Percentiles rank a stretch among this genome's conserved stretches.
phyloP scores from a whole-genome alignment of 495 filamentous ascomycete species.

The Xeromyces bisporus region DNA sequence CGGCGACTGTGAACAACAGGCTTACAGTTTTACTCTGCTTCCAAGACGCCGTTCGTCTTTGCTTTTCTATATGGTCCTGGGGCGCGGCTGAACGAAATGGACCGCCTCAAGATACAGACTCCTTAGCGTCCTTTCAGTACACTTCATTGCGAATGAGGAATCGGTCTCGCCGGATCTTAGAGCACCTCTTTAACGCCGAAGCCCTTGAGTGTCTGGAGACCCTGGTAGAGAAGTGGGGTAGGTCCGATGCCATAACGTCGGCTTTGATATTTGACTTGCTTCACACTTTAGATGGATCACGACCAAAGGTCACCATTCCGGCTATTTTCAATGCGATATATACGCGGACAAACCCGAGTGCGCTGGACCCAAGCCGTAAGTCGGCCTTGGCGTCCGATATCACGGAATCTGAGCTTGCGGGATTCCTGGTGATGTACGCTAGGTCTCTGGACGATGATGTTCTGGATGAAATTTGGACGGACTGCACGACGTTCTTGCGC shows the following conservation, averaged over 20 bases:
- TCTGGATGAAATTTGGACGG: slow-evolving; percentile 97
- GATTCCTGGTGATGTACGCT: slow-evolving; percentile 79
- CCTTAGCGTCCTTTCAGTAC: slow-evolving; percentile 71
- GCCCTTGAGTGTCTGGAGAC: slow-evolving; percentile 92
- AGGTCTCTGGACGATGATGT: slow-evolving; percentile 87
- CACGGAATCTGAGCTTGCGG: slow-evolving; percentile 63
- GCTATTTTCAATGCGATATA: slow-evolving; percentile 97
- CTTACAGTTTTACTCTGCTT: slow-evolving; percentile 92
- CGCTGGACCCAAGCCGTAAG: slow-evolving; percentile 62
- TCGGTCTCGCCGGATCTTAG: slow-evolving; percentile 67
- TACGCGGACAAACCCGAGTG: slow-evolving; percentile 71
- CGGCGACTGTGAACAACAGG: slow-evolving; percentile 74
- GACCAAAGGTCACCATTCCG: slow-evolving; percentile 83
- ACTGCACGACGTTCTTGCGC: slow-evolving; percentile 79
- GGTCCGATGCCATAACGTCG: slow-evolving; percentile 22
- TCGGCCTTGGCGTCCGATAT: slow-evolving; percentile 75
- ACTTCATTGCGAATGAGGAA: slow-evolving; percentile 81
- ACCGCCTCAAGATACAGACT: slow-evolving; percentile 43
- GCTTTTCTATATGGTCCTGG: slow-evolving; percentile 94
- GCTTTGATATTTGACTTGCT: slow-evolving; percentile 59
- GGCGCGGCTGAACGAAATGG: slow-evolving; percentile 44
- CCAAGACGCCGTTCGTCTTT: slow-evolving; percentile 82
- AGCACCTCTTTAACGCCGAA: slow-evolving; percentile 87
- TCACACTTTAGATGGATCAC: slow-evolving; percentile 78
- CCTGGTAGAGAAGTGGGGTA: slow-evolving; percentile 63